Conservation (phyloP, 176 grass and related monocot species). For the Microstegium vimineum region DNA sequence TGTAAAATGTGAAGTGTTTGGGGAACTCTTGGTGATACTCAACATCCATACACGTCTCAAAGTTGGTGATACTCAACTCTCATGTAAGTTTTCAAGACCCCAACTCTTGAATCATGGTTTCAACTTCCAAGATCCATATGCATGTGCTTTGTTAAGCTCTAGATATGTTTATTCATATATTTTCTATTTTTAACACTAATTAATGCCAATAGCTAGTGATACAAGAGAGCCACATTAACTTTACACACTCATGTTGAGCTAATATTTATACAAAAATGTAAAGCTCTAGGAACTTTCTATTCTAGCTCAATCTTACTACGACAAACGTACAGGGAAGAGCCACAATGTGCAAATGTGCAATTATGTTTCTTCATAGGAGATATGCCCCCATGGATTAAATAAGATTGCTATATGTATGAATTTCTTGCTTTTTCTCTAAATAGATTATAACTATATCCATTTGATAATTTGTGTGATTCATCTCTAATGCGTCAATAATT, state of each 20-base stretch:
- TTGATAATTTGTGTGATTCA: not conserved
- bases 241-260: not conserved
- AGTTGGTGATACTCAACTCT: not conserved
- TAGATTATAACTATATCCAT: not conserved
- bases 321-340: not conserved
- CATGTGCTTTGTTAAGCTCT: not conserved
- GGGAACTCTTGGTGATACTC: conserved; percentile 27
- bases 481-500: not conserved
- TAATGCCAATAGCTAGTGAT: not conserved
- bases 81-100: not conserved
- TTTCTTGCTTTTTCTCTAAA: not conserved
- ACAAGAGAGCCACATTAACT: not conserved
- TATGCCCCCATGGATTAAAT: not conserved
- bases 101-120: not conserved
- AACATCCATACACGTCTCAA: not conserved
- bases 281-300: not conserved
- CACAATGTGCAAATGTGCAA: not conserved
- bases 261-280: not conserved
- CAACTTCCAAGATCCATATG: not conserved
- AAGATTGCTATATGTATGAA: not conserved
- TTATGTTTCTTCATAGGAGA: not conserved
- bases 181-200: not conserved
- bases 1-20: conserved; percentile 39
- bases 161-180: not conserved
- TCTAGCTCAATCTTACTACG: not conserved